Percentiles rank a stretch among this genome's conserved stretches.
phyloP scores from a whole-genome alignment of 1,139 yeast genomes.

The Zygosaccharomyces sapae region DNA sequence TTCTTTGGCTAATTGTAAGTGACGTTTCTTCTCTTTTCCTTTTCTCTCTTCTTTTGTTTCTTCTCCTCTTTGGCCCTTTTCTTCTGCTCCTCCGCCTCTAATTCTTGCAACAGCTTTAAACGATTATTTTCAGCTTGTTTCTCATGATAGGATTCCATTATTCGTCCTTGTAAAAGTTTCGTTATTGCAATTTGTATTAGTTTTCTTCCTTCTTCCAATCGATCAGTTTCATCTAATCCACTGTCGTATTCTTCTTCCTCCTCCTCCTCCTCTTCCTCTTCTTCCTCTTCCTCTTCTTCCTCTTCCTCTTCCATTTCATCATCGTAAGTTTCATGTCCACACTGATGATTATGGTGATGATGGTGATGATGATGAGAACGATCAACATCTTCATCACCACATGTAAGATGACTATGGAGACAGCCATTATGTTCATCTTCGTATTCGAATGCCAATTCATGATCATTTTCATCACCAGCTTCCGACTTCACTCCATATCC shows the following conservation, averaged over 20 bases:
- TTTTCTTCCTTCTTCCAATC: slow-evolving; percentile 71
- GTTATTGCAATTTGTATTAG: slow-evolving; percentile 74
- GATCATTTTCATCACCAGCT: slow-evolving; percentile 24
- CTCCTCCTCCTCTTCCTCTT: slow-evolving; percentile 32
- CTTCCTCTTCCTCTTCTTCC: no score
- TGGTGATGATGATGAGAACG: slow-evolving; percentile 6
- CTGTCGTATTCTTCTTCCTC: slow-evolving; percentile 40
- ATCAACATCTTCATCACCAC: slow-evolving; percentile 18
- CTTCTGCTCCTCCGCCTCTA: slow-evolving; percentile 74
- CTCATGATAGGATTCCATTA: slow-evolving; percentile 72
- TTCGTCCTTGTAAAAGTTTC: slow-evolving; percentile 64
- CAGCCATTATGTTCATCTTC: slow-evolving; percentile 27
- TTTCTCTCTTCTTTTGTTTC: slow-evolving; percentile 69
- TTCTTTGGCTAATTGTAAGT: slow-evolving; percentile 69
- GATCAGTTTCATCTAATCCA: slow-evolving; percentile 50
- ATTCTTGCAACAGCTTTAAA: slow-evolving; percentile 66
- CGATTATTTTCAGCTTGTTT: slow-evolving; percentile 77
- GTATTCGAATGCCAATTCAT: slow-evolving; percentile 13
- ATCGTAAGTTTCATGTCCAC: slow-evolving; percentile 28
- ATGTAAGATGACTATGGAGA: slow-evolving; percentile 10
- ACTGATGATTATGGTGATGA: slow-evolving; percentile 12
- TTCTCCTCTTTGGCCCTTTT: slow-evolving; percentile 72
- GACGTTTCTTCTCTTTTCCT: slow-evolving; percentile 74
- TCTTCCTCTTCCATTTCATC: no score
- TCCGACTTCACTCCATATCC: slow-evolving; percentile 20